Evolutionary conservation across 768 basidiomycete species (phyloP), one percentile per base, ranked within the genome.

Genomic region (Coprinopsis cinerea): DNA sequence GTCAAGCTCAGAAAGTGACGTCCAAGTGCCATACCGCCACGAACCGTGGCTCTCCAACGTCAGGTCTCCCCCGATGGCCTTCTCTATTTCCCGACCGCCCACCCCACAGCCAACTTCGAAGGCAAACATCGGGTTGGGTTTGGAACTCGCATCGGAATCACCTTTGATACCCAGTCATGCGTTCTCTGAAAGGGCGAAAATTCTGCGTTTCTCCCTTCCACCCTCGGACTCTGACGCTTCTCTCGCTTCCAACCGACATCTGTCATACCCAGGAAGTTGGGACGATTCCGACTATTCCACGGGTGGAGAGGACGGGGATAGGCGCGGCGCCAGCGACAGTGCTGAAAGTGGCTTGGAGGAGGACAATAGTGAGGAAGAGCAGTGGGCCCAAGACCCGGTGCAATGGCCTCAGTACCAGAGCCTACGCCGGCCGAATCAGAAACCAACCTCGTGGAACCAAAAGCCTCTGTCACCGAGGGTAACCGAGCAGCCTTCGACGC

Each of bases 1-100:
- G 20, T 70, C 67, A 3, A 62, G 73, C 41, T 73, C 72, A 2
- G 75, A 71, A 23, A 67, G 67, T 40, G 72, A 72, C 14, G 53
- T 44, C 4, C 6, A 15, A 20, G n/a, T n/a, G n/a, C n/a, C n/a
- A n/a, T n/a, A n/a, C n/a, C n/a, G n/a, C n/a, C n/a, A n/a, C n/a
- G n/a, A n/a, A n/a, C n/a, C n/a, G n/a, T 32, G 30, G 30, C 30
- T 32, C 30, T 15, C 30, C 30, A 32, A n/a, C n/a, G n/a, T n/a
- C n/a, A n/a, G n/a, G n/a, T n/a, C n/a, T n/a, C 51, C 30, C 30
- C 7, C 30, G 30, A 32, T 9, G 15, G 9, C 15, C 30, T 7
- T 9, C 30, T 9, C 2, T 25, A 47, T 11, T 27, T 35, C 22
- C 46, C 39, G 5, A 17, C 25, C 23, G 34, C 34, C 13, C 27